phyloP scores from a whole-genome alignment of 257 asterid genomes.

The Primulina huaijiensis region DNA sequence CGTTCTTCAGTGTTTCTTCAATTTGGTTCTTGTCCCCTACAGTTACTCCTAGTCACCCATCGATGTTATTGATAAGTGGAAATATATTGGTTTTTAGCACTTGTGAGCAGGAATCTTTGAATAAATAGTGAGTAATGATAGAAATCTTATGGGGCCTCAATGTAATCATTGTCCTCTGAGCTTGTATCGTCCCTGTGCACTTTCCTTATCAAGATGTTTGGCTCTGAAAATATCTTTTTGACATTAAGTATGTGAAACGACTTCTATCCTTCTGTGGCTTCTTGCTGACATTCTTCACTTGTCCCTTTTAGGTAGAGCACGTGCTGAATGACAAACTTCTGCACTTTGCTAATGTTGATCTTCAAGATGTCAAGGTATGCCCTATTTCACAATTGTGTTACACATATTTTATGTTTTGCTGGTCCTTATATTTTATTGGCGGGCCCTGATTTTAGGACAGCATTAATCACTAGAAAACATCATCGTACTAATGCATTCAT shows the following conservation, averaged over 20 bases:
- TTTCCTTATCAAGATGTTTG: conserved; percentile 5
- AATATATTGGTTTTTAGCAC: neutral
- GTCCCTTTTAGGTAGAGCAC: conserved; percentile 62
- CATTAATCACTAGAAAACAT: neutral
- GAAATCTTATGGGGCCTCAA: conserved; percentile 19
- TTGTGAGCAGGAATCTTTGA: conserved; percentile 14
- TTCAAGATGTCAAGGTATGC: conserved; percentile 88
- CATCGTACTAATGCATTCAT: neutral
- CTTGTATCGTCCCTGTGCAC: neutral
- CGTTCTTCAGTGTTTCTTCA: neutral
- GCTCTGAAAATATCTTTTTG: conserved; percentile 17
- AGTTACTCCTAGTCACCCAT: neutral
- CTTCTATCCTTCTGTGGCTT: conserved; percentile 14
- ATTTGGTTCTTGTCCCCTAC: neutral
- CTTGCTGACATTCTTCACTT: conserved; percentile 29
- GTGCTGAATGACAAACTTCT: conserved; percentile 60
- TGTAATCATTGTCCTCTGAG: conserved; percentile 14
- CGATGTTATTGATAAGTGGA: neutral
- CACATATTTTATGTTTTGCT: conserved; percentile 3
- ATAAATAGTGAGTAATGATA: conserved; percentile 9
- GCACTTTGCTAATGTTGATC: conserved; percentile 71
- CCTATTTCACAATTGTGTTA: conserved; percentile 13
- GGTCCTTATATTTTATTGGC: neutral
- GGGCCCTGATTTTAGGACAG: conserved; percentile 5
- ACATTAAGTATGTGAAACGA: conserved; percentile 10